Conservation (phyloP, 164 flowering plant species). For the Buxus sempervirens region DNA sequence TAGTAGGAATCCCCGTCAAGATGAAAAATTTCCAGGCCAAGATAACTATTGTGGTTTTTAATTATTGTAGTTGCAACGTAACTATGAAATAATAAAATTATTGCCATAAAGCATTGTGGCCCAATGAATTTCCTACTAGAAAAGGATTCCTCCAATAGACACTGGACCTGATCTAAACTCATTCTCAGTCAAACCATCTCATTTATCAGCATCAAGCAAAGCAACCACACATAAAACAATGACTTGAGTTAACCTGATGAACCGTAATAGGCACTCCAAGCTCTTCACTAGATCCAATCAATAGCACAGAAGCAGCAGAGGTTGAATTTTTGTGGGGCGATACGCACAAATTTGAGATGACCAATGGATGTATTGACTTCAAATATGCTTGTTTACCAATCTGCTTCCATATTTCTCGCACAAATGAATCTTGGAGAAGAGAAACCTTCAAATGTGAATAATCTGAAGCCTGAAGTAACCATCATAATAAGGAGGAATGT, state of each 20-base stretch:
- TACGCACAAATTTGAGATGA: conserved; percentile 60
- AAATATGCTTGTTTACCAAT: conserved; percentile 79
- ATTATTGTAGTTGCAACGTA: too few species aligned
- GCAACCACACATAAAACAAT: conserved; percentile 6
- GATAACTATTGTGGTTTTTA: too few species aligned
- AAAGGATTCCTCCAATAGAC: too few species aligned
- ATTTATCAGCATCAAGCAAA: background rate
- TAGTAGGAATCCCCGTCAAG: too few species aligned
- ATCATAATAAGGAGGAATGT: conserved; percentile 10
- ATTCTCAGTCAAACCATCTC: background rate
- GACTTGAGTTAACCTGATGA: conserved; percentile 65
- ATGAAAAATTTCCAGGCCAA: too few species aligned
- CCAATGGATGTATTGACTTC: conserved; percentile 68
- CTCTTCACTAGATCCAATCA: conserved; percentile 94
- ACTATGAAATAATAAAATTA: too few species aligned
- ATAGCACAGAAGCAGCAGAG: conserved; percentile 87
- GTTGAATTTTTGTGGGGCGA: conserved; percentile 79
- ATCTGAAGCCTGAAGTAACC: conserved; percentile 60
- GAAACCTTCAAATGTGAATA: conserved; percentile 88
- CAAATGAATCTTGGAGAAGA: conserved; percentile 94
- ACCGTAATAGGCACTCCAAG: conserved; percentile 85
- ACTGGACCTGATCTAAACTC: too few species aligned
- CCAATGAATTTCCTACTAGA: too few species aligned
- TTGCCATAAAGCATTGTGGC: too few species aligned
- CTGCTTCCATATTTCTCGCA: conserved; percentile 73